Conservation (phyloP, 2,329 filamentous ascomycete genomes). For the Penicillium sp. region DNA sequence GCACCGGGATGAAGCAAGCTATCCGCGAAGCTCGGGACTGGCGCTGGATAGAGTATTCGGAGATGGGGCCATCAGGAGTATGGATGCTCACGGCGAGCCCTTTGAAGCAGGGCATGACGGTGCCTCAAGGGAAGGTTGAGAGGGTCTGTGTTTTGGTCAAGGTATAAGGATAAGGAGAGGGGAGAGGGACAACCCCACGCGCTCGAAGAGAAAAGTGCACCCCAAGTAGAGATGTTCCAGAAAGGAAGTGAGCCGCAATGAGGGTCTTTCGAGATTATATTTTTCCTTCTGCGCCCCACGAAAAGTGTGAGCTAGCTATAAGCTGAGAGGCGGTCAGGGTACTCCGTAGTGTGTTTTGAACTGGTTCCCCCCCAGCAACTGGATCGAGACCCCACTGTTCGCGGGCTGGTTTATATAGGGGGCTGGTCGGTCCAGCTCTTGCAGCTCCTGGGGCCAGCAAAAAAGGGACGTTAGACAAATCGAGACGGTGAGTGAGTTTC, state of each 20-base stretch:
- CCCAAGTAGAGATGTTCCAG: conserved; percentile 1
- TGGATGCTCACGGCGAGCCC: conserved; percentile 98
- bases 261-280: conserved; percentile 12
- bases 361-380: conserved; percentile 21
- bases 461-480: background rate
- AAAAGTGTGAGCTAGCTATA: conserved; percentile 14
- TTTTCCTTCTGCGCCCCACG: conserved; percentile 4
- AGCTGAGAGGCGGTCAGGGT: conserved; percentile 22
- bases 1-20: conserved; percentile 94
- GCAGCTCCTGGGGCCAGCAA: background rate
- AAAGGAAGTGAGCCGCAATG: conserved; percentile 3
- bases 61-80: conserved; percentile 69
- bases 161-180: conserved; percentile 2
- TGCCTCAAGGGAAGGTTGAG: conserved; percentile 1
- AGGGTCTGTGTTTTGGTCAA: background rate
- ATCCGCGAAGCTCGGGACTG: conserved; percentile 88
- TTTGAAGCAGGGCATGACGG: conserved; percentile 89
- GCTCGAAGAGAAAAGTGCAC: conserved; percentile 4
- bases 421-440: conserved; percentile 12
- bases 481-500: background rate
- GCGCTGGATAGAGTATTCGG: conserved; percentile 92
- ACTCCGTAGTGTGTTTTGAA: conserved; percentile 18
- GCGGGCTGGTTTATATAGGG: conserved; percentile 19
- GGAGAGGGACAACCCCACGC: conserved; percentile 13
- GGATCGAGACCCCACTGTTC: conserved; percentile 20